Base-by-base conservation (phyloP, 2,329 filamentous ascomycete species). In the Didymella keratinophila region DNA sequence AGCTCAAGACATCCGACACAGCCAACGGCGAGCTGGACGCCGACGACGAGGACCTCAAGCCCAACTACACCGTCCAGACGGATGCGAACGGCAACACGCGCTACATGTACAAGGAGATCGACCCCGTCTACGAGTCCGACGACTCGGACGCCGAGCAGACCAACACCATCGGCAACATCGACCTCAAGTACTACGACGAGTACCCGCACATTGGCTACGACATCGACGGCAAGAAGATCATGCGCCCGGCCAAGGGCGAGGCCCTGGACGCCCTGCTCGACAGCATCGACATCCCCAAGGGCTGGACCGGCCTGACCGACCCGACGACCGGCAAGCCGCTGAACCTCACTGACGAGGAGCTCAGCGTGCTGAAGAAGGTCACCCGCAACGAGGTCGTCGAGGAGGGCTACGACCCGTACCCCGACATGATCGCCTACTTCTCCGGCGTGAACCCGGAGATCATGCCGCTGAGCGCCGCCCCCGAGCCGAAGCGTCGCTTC, bases 151-250 rank as follows among this genome's bases (percentile, higher is more conserved):
- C 90, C 61, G 89, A 87, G 55, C 86, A 89, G 27, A 84, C 83
- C 50, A 99, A 99, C 79, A 98, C 95, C 0, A 97, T 99, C 70
- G 96, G 95, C 67, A 84, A 98, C 74, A 99, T 99, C 60, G 92
- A 93, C 5, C 81, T 98, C 48, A 90, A 91, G 3, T 98, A 97
- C 79, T 99, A 99, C 81, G 95, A 99, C 76, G 90, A 92, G 34
- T 99, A 97, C 75, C 95, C 95, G 49, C 95, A 99, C 76, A 97
- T 99, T 74, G 95, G 95, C 59, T 99, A 99, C 79, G 92, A 97
- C 71, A 98, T 99, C 81, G 96, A 99, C 77, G 95, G 95, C 77
- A 97, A 96, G 85, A 96, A 91, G 78, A 97, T 99, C 64, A 91
- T 97, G 88, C 90, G 95, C 51, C 95, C 95, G 7, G 95, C 96